phyloP scores from a whole-genome alignment of 345 rosid species.

The Boechera stricta region DNA sequence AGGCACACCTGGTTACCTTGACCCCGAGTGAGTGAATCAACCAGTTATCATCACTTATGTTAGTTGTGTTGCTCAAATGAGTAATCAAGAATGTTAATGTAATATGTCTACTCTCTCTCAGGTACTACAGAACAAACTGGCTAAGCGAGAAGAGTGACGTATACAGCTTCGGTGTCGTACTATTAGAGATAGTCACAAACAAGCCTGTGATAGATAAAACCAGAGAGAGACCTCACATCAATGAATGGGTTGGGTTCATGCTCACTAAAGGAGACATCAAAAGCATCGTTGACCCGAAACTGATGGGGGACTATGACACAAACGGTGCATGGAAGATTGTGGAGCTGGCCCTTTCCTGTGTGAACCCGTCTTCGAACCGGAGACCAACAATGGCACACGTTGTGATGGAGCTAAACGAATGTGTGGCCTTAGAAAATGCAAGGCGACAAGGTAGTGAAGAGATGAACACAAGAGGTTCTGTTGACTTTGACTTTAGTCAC shows the following conservation, averaged over 20 bases:
- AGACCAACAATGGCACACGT: conserved; percentile 56
- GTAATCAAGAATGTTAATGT: too few relatives aligned
- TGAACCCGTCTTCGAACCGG: conserved; percentile 31
- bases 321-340: conserved; percentile 56
- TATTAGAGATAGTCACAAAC: conserved; percentile 60
- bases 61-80: too few relatives aligned
- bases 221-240: conserved; percentile 43
- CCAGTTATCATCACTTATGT: too few relatives aligned
- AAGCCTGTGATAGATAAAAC: conserved; percentile 44
- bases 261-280: conserved; percentile 53
- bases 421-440: conserved; percentile 37
- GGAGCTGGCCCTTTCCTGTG: conserved; percentile 55
- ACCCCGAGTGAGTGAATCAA: conserved; percentile 59
- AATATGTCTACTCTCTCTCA: not conserved
- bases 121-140: conserved; percentile 45
- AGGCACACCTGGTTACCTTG: conserved; percentile 62
- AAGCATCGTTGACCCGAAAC: conserved; percentile 53
- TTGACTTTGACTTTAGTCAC: conserved; percentile 9
- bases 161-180: conserved; percentile 60
- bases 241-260: conserved; percentile 50
- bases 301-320: conserved; percentile 46
- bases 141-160: conserved; percentile 62
- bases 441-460: conserved; percentile 34
- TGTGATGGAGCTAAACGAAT: conserved; percentile 50
- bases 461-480: conserved; percentile 13